A percentile compares a stretch with the other conserved stretches of the same genome.
phyloP scores from a whole-genome alignment of 1,139 yeast genomes.

The Yamadazyma jaroonii region DNA sequence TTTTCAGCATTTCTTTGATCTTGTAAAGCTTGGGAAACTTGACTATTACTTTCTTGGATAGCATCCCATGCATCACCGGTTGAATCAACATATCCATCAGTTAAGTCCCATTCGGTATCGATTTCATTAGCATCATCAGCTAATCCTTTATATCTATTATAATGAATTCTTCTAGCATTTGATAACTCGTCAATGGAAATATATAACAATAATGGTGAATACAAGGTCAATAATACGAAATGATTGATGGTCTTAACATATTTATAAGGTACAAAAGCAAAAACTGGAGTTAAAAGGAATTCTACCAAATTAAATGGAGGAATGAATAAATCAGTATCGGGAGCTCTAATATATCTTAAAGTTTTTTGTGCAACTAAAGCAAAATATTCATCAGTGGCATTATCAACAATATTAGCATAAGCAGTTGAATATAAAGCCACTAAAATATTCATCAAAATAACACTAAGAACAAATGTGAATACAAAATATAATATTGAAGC shows the following conservation, averaged over 20 bases:
- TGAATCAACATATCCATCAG: slow-evolving; percentile 65
- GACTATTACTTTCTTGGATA: slow-evolving; percentile 37
- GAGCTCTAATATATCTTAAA: slow-evolving; percentile 79
- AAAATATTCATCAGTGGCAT: slow-evolving; percentile 78
- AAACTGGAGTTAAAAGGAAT: slow-evolving; percentile 38
- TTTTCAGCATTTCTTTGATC: slow-evolving; percentile 61
- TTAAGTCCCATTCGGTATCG: slow-evolving; percentile 79
- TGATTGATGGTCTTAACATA: slow-evolving; percentile 40
- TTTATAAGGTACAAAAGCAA: slow-evolving; percentile 24
- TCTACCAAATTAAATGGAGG: slow-evolving; percentile 85
- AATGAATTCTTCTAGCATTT: slow-evolving; percentile 66
- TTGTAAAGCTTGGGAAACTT: slow-evolving; percentile 37
- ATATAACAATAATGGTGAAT: slow-evolving; percentile 62
- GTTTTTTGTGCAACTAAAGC: slow-evolving; percentile 86
- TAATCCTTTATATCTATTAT: slow-evolving; percentile 63
- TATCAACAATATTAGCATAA: slow-evolving; percentile 74
- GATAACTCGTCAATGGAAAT: slow-evolving; percentile 64
- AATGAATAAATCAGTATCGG: slow-evolving; percentile 80
- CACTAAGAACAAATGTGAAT: slow-evolving; percentile 72
- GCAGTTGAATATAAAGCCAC: slow-evolving; percentile 86
- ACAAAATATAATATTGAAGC: slow-evolving; percentile 74
- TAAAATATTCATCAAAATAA: slow-evolving; percentile 73
- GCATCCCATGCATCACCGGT: slow-evolving; percentile 36
- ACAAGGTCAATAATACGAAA: slow-evolving; percentile 59
- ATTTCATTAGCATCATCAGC: slow-evolving; percentile 80